phyloP scores from a whole-genome alignment of 768 basidiomycete species.

The Termitomyces bulborhizus region DNA sequence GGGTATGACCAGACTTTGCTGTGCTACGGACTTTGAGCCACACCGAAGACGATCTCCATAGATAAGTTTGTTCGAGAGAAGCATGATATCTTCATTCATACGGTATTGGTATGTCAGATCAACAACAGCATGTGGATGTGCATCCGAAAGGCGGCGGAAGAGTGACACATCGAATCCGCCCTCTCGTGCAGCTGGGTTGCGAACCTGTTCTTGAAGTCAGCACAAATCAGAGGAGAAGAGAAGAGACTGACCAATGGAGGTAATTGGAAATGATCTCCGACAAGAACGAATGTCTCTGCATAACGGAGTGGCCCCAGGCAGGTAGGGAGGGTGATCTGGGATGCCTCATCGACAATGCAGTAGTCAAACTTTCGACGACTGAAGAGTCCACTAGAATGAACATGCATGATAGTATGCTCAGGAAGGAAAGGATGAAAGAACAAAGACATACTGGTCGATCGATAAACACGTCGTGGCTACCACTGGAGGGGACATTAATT shows the following conservation, averaged over 20 bases:
- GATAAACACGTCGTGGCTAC: constrained; percentile 95
- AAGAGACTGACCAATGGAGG: constrained; percentile 71
- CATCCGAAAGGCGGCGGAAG: constrained; percentile 83
- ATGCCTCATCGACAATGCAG: constrained; percentile 97
- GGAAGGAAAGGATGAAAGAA: no score
- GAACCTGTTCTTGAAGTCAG: constrained; percentile 47
- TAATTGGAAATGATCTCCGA: constrained; percentile 96
- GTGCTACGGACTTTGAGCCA: constrained; percentile 69
- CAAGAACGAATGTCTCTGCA: constrained; percentile 87
- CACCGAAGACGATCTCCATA: constrained; percentile 75
- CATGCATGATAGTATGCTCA: background rate
- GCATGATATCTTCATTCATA: constrained; percentile 97
- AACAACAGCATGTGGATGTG: constrained; percentile 80
- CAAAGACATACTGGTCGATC: constrained; percentile 76
- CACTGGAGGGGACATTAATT: constrained; percentile 83
- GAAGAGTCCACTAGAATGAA: constrained; percentile 65
- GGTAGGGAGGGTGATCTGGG: constrained; percentile 94
- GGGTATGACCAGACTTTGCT: constrained; percentile 49
- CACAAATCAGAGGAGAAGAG: background rate
- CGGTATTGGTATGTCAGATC: constrained; percentile 88
- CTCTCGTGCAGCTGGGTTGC: constrained; percentile 69
- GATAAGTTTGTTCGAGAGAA: constrained; percentile 80
- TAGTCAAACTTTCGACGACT: constrained; percentile 84
- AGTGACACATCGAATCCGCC: constrained; percentile 87
- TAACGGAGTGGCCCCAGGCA: constrained; percentile 90